A percentile compares a stretch with the other conserved stretches of the same genome.
Evolutionary conservation across 306 rosid species (phyloP).

Genomic region (Prunus dulcis): DNA sequence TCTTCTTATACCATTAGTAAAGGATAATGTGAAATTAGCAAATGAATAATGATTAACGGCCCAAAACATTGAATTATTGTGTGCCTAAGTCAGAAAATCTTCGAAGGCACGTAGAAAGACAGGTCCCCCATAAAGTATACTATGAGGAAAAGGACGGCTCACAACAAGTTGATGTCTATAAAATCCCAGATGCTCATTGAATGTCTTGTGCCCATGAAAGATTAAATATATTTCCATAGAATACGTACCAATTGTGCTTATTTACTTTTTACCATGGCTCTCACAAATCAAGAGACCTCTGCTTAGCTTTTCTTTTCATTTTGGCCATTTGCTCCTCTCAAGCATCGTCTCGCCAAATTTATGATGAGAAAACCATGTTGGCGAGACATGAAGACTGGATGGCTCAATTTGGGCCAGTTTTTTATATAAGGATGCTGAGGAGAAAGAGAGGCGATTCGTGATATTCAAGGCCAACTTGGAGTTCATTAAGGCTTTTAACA

Average conservation of each 20-base stretch:
- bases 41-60: too few species aligned
- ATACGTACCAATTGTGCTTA: too few species aligned
- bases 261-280: background rate
- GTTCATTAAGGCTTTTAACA: background rate
- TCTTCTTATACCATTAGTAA: too few species aligned
- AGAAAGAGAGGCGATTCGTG: constrained; percentile 22
- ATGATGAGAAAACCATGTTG: background rate
- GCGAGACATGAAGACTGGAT: constrained; percentile 38
- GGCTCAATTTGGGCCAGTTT: constrained; percentile 14
- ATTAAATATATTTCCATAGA: background rate
- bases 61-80: background rate
- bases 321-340: background rate
- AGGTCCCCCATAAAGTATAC: background rate
- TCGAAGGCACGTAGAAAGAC: too few species aligned
- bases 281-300: background rate
- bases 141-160: background rate
- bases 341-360: too few species aligned
- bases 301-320: background rate
- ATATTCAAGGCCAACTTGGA: constrained; percentile 34
- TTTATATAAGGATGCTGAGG: constrained; percentile 15
- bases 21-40: too few species aligned
- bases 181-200: background rate
- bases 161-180: background rate
- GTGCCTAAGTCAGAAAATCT: background rate
- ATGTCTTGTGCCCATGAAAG: background rate